Base-by-base conservation (phyloP, 192 early-diverging fungal genomes). In the Backusella luteola region DNA sequence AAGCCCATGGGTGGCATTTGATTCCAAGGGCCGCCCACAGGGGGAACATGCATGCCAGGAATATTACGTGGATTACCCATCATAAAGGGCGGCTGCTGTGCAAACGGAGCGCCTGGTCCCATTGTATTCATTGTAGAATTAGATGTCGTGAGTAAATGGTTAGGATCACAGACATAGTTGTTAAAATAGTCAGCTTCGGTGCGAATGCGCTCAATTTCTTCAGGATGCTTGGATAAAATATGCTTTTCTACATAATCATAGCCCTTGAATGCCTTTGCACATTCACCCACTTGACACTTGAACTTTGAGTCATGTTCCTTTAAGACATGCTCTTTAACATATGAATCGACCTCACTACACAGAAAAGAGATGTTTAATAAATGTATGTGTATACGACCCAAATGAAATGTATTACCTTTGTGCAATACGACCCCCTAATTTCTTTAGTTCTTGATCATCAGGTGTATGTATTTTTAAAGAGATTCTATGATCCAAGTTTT, bases 161-260 rank as follows among this genome's bases (percentile, higher is more conserved):
- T 95, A 2, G 92, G 91, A 78, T 99, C 96, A 75, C 89, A 78
- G 26, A 96, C 93, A 85, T 93, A 98, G 80, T 90, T 94, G 85
- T 99, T 97, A 78, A 93, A 96, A 69, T 91, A 94, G 7, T 83
- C 85, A 21, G 92, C 84, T 82, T 97, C 94, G 38, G 84, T 81
- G 76, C 87, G 86, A 35, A 92, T 74, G 44, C 78, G 76, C 59
- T 90, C 90, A 67, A 93, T 73, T 75, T 90, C 86, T 34, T 93
- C 91, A 9, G 91, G 86, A 80, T 99, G 98, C 84, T 99, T 99
- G 69, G 87, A 89, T 76, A 87, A 80, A 80, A 99, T 93, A 77
- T 99, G 98, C 83, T 99, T 99, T 83, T 88, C 89, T 32, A 98
- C 96, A 91, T 95, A 99, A 73, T 94, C 93, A 38, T 92, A 88